A percentile compares a stretch with the other conserved stretches of the same genome.
Evolutionary conservation across 169 alveolate genomes (phyloP).

Genomic region (Eimeria acervulina): DNA sequence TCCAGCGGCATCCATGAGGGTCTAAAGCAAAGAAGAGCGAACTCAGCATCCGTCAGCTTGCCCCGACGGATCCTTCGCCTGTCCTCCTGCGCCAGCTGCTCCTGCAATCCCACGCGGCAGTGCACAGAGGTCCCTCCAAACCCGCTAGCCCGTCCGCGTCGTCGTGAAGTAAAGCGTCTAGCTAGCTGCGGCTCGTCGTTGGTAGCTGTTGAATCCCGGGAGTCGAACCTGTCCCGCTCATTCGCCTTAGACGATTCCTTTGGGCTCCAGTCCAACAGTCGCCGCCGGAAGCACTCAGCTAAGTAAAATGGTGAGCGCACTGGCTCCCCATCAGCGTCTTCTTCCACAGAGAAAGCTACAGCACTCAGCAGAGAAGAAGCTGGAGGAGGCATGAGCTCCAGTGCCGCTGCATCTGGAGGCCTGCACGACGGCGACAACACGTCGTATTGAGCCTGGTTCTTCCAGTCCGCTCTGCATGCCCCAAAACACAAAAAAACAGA

Average conservation of each 20-base stretch:
- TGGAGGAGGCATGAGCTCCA: constrained; percentile 81
- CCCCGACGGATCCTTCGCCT: constrained; percentile 78
- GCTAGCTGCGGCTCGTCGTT: constrained; percentile 15
- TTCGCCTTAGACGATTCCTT: not conserved
- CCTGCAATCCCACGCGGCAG: constrained; percentile 79
- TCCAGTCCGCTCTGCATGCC: constrained; percentile 55
- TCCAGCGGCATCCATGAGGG: constrained; percentile 80
- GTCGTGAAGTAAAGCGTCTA: constrained; percentile 66
- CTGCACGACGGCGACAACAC: constrained; percentile 65
- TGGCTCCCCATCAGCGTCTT: constrained; percentile 54
- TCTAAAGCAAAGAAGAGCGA: constrained; percentile 70
- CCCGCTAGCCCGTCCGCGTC: constrained; percentile 1
- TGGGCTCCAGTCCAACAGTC: constrained; percentile 57
- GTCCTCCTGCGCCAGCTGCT: constrained; percentile 72
- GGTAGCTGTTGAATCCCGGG: not conserved
- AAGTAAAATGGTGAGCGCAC: constrained; percentile 77
- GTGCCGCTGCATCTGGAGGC: constrained; percentile 82
- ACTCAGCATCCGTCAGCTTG: constrained; percentile 82
- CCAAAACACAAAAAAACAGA: not conserved
- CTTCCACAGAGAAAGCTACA: constrained; percentile 33
- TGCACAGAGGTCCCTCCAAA: constrained; percentile 21
- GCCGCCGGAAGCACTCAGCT: constrained; percentile 74
- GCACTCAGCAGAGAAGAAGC: constrained; percentile 66
- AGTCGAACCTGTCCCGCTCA: not conserved
- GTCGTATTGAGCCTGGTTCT: constrained; percentile 78